phyloP scores from a whole-genome alignment of 2,329 filamentous ascomycete genomes.

The Talaromyces islandicus region DNA sequence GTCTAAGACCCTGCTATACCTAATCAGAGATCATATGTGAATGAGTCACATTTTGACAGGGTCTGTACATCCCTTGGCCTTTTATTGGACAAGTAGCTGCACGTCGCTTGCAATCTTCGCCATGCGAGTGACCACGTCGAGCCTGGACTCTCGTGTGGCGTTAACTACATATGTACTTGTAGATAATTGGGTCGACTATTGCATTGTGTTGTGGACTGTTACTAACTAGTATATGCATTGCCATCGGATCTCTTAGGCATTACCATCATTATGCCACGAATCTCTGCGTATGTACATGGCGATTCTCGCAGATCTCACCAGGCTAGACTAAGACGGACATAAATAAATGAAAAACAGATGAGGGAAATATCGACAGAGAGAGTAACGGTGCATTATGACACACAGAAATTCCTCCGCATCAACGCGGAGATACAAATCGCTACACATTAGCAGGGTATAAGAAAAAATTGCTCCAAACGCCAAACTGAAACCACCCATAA shows the following conservation, averaged over 20 bases:
- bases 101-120: not conserved
- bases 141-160: too few species aligned
- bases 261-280: conserved; percentile 12
- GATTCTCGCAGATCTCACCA: not conserved
- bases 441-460: conserved; percentile 12
- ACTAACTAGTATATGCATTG: not conserved
- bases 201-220: not conserved
- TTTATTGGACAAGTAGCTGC: not conserved
- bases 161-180: not conserved
- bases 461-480: conserved; percentile 1
- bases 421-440: conserved; percentile 6
- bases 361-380: conserved; percentile 10
- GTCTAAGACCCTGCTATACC: too few species aligned
- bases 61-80: not conserved
- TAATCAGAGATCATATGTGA: too few species aligned
- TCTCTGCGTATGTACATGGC: conserved; percentile 10
- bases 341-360: not conserved
- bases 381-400: conserved; percentile 1
- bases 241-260: conserved; percentile 1
- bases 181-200: not conserved
- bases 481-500: not conserved
- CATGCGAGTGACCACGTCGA: not conserved
- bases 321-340: not conserved
- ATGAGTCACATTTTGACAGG: too few species aligned
- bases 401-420: not conserved